Percentiles rank a stretch among this genome's conserved stretches.
These are phyloP conservation scores for Ceratocystis papillata DNA, from an alignment of 2,329 filamentous ascomycete species.

Conservation along the genomic window DNA sequence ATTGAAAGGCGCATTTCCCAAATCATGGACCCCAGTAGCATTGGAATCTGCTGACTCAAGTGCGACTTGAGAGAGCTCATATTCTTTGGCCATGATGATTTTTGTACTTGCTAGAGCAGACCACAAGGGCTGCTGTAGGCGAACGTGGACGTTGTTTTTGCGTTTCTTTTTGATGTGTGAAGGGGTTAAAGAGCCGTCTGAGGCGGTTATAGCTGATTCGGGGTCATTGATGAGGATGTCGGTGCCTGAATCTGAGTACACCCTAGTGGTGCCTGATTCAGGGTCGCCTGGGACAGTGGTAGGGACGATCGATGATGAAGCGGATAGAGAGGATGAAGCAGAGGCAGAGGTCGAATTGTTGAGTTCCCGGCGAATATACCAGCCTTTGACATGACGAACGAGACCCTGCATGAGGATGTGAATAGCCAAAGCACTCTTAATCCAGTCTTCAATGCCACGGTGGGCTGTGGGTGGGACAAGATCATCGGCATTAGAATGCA, in stretches of 20 bases:
- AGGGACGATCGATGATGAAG: not conserved
- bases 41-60: slow-evolving; percentile 64
- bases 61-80: slow-evolving; percentile 67
- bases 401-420: slow-evolving; percentile 66
- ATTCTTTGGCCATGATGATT: slow-evolving; percentile 88
- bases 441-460: slow-evolving; percentile 36
- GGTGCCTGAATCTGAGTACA: slow-evolving; percentile 18
- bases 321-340: not conserved
- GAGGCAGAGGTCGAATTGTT: slow-evolving; percentile 37
- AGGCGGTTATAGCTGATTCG: slow-evolving; percentile 32
- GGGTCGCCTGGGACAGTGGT: slow-evolving; percentile 30
- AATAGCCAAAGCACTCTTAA: slow-evolving; percentile 58
- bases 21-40: slow-evolving; percentile 64
- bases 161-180: slow-evolving; percentile 59
- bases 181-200: slow-evolving; percentile 28
- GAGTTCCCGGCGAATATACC: slow-evolving; percentile 50
- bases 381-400: slow-evolving; percentile 58
- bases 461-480: not conserved
- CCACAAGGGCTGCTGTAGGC: slow-evolving; percentile 87
- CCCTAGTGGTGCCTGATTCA: slow-evolving; percentile 17
- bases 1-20: slow-evolving; percentile 64
- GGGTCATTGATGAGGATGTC: slow-evolving; percentile 25
- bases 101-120: slow-evolving; percentile 90
- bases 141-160: slow-evolving; percentile 82
- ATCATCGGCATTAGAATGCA: slow-evolving; percentile 16